Conservation (phyloP, 1,284 basidiomycete genomes). For the Pseudozyma sp. region DNA sequence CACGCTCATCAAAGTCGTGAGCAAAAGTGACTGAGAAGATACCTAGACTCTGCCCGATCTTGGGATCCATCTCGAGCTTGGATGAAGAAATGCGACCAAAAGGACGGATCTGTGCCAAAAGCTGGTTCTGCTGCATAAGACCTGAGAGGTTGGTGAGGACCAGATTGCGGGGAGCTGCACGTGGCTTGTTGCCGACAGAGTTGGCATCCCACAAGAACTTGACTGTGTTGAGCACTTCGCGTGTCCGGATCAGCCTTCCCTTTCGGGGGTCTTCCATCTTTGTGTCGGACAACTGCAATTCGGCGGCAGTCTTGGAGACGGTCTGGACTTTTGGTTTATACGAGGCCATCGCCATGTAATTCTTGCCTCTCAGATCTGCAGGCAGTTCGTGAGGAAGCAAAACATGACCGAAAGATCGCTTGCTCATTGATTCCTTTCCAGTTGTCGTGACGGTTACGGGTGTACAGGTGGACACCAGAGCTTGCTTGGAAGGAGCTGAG, state of each 20-base stretch:
- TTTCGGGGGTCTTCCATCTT: conserved; percentile 17
- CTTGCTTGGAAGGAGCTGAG: neutral
- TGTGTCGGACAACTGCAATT: conserved; percentile 21
- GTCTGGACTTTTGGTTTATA: conserved; percentile 11
- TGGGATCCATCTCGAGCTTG: conserved; percentile 83
- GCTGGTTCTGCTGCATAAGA: conserved; percentile 77
- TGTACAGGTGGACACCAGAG: neutral
- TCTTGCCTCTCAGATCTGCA: conserved; percentile 25
- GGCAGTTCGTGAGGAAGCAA: conserved; percentile 52
- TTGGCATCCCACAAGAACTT: conserved; percentile 78
- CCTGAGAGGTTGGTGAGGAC: conserved; percentile 80
- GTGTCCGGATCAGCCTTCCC: conserved; percentile 4
- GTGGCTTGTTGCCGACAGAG: conserved; percentile 81
- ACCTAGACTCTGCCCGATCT: conserved; percentile 84
- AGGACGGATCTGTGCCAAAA: conserved; percentile 78
- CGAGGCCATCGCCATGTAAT: conserved; percentile 12
- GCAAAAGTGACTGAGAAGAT: conserved; percentile 81
- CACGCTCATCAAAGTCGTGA: conserved; percentile 62
- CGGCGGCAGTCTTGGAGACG: conserved; percentile 13
- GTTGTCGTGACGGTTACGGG: neutral
- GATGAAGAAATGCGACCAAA: conserved; percentile 80
- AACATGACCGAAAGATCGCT: conserved; percentile 43
- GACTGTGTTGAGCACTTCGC: conserved; percentile 16
- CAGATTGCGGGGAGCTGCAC: conserved; percentile 75
- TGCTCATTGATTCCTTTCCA: neutral